Base-by-base conservation (phyloP, 306 rosid species). In the Vachellia collinsii region DNA sequence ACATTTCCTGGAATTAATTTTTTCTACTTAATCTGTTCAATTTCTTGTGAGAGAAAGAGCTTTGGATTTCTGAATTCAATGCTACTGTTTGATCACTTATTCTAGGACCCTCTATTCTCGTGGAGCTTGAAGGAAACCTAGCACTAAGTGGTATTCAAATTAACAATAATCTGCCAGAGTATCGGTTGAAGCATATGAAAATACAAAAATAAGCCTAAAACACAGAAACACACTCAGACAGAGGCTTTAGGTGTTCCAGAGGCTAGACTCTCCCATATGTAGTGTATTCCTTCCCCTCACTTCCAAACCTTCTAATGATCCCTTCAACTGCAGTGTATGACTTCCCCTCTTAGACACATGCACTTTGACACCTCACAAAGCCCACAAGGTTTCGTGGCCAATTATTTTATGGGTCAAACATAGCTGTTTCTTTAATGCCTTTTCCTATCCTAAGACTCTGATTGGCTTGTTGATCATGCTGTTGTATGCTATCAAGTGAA, bases 21-120 rank as follows among this genome's bases (percentile, higher is more conserved):
- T 19, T 10, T 12, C 17, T 23, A 14, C 46, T 7, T 16, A 34
- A 73, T 53, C 8, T 37, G 66, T 74, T 74, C 38, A 71, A 23
- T 12, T 71, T 71, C 58, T 25, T 16, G 39, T 44, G 48, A 71
- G 37, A 3, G 14, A 70, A 13, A 70, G 4, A 48, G 22, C 14
- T 71, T 48, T 74, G 38, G 20, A 73, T 51, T 51, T 51, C 65
- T 17, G 64, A 50, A 61, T 72, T 38, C 76, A 13, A 17, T 74
- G 67, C 5, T 20, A 38, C 53, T 56, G 39, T 20, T 56, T 74
- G 39, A 37, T 53, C n/a, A 41, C 3, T 19, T 10, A 37, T 74
- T 20, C 6, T 37, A 19, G 22, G 29, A 29, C 50, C 11, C 42
- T 75, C 23, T 75, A 22, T 19, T 58, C 53, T 13, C 38, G 20